Evolutionary conservation across 176 grass and related monocot species (phyloP).

Genomic region (Musa itinerans): DNA sequence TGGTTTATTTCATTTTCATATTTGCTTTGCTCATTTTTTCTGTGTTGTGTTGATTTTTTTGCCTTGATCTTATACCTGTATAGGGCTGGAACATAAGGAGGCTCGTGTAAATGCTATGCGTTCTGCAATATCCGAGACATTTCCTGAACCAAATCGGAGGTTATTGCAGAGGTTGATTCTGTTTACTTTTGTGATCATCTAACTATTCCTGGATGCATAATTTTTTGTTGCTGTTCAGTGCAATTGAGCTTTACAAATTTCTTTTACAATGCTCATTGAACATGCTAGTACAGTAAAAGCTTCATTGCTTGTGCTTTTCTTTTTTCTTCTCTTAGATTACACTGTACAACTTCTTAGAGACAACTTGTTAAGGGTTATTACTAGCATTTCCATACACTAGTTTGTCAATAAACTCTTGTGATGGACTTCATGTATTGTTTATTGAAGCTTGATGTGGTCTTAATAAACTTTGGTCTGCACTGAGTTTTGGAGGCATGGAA

Average conservation of each 20-base stretch:
- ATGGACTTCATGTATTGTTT: too few relatives aligned
- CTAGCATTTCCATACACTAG: too few relatives aligned
- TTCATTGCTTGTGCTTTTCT: too few relatives aligned
- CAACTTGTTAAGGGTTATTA: too few relatives aligned
- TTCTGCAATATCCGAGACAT: conserved; percentile 75
- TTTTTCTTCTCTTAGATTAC: too few relatives aligned
- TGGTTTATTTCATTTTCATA: neutral
- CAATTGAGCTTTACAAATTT: neutral
- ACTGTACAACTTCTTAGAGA: too few relatives aligned
- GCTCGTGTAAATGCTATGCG: conserved; percentile 88
- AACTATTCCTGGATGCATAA: neutral
- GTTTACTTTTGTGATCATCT: conserved; percentile 10
- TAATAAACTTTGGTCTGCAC: too few relatives aligned
- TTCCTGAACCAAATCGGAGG: conserved; percentile 87
- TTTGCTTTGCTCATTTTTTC: neutral
- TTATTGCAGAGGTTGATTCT: conserved; percentile 72
- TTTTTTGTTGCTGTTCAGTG: neutral
- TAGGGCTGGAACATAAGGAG: conserved; percentile 80
- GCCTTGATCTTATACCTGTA: conserved; percentile 26
- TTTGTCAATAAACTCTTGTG: too few relatives aligned
- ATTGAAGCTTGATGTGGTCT: too few relatives aligned
- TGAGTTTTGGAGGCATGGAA: too few relatives aligned
- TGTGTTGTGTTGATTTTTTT: conserved; percentile 1
- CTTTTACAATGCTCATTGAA: neutral
- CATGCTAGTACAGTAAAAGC: too few relatives aligned